A percentile compares a stretch with the other conserved stretches of the same genome.
phyloP scores from a whole-genome alignment of 306 rosid species.

The Quercus parvula region DNA sequence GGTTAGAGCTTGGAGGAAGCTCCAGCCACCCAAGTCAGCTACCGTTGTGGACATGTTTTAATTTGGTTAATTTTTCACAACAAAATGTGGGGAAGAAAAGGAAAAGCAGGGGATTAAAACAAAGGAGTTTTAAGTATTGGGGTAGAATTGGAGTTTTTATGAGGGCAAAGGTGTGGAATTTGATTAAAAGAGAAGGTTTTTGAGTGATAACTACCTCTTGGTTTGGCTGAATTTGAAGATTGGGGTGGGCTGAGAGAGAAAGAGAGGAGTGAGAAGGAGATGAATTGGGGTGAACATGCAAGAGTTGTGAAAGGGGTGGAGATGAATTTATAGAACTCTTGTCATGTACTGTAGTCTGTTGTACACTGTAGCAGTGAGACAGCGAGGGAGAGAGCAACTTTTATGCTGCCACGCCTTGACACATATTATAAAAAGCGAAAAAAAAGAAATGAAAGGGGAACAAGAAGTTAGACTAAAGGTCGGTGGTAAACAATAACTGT shows the following conservation, averaged over 20 bases:
- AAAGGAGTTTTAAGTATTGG: slow-evolving; percentile 17
- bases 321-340: slow-evolving; percentile 49
- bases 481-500: no score
- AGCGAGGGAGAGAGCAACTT: background rate
- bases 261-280: slow-evolving; percentile 4
- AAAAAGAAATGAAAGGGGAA: background rate
- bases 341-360: background rate
- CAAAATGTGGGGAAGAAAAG: slow-evolving; percentile 8
- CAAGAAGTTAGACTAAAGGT: no score
- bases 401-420: background rate
- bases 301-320: slow-evolving; percentile 30
- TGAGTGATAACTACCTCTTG: slow-evolving; percentile 1
- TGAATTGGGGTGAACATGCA: slow-evolving; percentile 30
- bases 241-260: slow-evolving; percentile 2
- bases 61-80: background rate
- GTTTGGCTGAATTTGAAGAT: slow-evolving; percentile 21
- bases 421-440: background rate
- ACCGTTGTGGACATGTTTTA: slow-evolving; percentile 46
- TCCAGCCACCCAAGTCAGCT: slow-evolving; percentile 31
- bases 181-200: slow-evolving; percentile 20
- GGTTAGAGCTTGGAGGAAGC: slow-evolving; percentile 42
- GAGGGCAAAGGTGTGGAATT: slow-evolving; percentile 3
- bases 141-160: background rate
- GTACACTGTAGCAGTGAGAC: background rate
- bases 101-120: slow-evolving; percentile 25